Percentiles rank a stretch among this genome's conserved stretches.
These are phyloP conservation scores for Colletotrichum australisinense DNA, from an alignment of 2,329 filamentous ascomycete species.

Conservation along the genomic window DNA sequence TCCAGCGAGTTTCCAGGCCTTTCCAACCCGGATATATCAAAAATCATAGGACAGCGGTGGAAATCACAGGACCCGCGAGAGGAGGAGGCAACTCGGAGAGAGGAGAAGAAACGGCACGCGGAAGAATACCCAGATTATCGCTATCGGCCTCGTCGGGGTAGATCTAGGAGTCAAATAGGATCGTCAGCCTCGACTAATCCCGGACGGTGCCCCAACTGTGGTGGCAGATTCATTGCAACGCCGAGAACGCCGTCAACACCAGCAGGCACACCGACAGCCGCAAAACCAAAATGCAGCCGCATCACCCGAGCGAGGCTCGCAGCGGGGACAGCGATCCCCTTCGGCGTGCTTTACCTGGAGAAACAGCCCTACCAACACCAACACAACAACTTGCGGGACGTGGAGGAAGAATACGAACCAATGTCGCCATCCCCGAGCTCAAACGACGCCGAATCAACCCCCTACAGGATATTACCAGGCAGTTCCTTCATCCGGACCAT, in stretches of 20 bases:
- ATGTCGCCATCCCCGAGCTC: conserved; percentile 61
- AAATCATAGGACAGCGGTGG: conserved; percentile 97
- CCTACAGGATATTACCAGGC: conserved; percentile 49
- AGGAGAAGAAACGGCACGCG: conserved; percentile 91
- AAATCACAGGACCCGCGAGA: conserved; percentile 77
- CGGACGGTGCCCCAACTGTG: conserved; percentile 77
- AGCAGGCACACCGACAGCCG: conserved; percentile 50
- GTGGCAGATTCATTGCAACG: conserved; percentile 73
- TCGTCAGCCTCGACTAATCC: conserved; percentile 58
- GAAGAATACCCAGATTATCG: conserved; percentile 93
- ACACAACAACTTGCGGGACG: conserved; percentile 39
- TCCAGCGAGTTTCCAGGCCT: conserved; percentile 87
- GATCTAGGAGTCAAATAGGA: conserved; percentile 45
- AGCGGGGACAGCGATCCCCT: conserved; percentile 26
- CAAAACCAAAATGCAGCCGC: conserved; percentile 39
- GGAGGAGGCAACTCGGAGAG: conserved; percentile 87
- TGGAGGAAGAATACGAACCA: conserved; percentile 51
- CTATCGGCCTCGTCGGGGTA: conserved; percentile 83
- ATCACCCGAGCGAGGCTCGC: conserved; percentile 20
- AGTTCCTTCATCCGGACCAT: conserved; percentile 33
- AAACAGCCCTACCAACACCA: conserved; percentile 32
- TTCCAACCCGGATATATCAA: conserved; percentile 95
- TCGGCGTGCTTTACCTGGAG: conserved; percentile 22
- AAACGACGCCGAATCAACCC: conserved; percentile 73
- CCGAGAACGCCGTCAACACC: conserved; percentile 69